A percentile compares a stretch with the other conserved stretches of the same genome.
phyloP scores from a whole-genome alignment of 2,329 filamentous ascomycete genomes.

The Colletotrichum theobromicola region DNA sequence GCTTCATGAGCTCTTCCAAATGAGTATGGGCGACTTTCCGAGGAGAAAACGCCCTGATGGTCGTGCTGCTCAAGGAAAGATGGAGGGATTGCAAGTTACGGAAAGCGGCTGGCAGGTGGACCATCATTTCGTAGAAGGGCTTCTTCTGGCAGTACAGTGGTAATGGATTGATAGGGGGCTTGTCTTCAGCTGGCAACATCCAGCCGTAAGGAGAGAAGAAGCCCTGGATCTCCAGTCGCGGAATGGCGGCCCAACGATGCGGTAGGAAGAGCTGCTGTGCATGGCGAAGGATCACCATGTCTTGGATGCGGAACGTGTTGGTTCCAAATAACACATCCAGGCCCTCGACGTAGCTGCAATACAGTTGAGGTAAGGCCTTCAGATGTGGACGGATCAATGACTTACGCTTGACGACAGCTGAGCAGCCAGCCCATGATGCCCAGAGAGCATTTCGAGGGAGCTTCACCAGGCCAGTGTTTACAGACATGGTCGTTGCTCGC shows the following conservation, averaged over 20 bases:
- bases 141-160: neutral
- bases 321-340: slow-evolving; percentile 16
- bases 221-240: neutral
- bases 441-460: neutral
- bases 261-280: neutral
- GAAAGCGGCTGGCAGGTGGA: neutral
- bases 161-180: neutral
- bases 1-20: neutral
- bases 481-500: neutral
- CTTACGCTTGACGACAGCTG: slow-evolving; percentile 10
- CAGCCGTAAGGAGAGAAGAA: neutral
- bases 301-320: slow-evolving; percentile 16
- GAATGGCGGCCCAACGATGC: neutral
- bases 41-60: neutral
- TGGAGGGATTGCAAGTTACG: neutral
- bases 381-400: neutral
- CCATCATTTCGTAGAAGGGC: neutral
- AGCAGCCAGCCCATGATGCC: slow-evolving; percentile 16
- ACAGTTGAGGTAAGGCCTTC: neutral
- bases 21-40: neutral
- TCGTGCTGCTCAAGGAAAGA: neutral
- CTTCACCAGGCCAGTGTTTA: neutral
- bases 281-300: neutral
- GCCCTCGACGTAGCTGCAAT: slow-evolving; percentile 13
- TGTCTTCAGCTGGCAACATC: neutral